A percentile compares a stretch with the other conserved stretches of the same genome.
These are phyloP conservation scores for Striga asiatica DNA, from an alignment of 257 asterid species.

Conservation along the genomic window DNA sequence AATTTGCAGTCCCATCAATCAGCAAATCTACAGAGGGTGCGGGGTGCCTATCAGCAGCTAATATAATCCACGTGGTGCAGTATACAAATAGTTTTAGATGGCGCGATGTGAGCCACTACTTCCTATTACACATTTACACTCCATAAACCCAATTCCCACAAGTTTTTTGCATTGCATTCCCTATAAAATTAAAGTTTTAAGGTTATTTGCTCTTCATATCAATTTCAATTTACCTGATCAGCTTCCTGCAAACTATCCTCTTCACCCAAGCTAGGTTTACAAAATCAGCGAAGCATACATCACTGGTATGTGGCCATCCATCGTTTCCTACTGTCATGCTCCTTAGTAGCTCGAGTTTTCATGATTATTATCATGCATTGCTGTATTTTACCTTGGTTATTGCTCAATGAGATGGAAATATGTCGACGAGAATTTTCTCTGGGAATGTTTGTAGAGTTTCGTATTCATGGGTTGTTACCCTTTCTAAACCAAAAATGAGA, in stretches of 20 bases:
- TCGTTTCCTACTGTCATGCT: background rate
- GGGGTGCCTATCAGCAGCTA: too few relatives aligned
- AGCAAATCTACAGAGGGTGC: too few relatives aligned
- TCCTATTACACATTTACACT: background rate
- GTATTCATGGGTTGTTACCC: background rate
- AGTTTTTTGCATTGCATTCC: too few relatives aligned
- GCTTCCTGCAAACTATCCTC: too few relatives aligned
- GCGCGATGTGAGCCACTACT: constrained; percentile 17
- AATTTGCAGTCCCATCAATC: too few relatives aligned
- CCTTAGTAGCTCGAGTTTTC: background rate
- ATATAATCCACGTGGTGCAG: constrained; percentile 20
- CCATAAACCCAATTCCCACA: background rate
- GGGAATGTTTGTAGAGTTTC: background rate
- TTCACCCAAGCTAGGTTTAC: too few relatives aligned
- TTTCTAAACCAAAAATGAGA: background rate
- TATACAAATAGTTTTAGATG: constrained; percentile 19
- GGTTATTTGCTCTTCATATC: background rate
- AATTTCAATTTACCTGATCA: background rate
- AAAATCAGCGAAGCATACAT: too few relatives aligned
- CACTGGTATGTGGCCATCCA: background rate
- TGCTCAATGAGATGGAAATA: background rate
- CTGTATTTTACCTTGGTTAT: background rate
- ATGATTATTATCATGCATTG: background rate
- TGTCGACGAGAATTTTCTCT: background rate
- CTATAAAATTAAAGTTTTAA: too few relatives aligned